Base-by-base conservation (phyloP, 208 protist genomes). In the Trypanosoma grayi region DNA sequence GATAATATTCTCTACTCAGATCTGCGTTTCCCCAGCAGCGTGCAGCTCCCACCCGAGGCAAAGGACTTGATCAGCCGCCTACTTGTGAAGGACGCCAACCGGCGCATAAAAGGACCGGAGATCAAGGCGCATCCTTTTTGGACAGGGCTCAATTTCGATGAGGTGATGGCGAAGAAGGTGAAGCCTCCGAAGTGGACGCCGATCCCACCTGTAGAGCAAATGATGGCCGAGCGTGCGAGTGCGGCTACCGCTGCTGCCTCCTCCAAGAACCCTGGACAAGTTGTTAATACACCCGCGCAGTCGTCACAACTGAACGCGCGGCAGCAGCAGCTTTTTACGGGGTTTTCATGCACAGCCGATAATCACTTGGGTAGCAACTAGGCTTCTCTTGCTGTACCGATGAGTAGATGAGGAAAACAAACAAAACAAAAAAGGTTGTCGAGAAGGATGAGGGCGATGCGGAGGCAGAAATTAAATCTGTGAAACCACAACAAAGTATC, bases 1-100 rank as follows among this genome's bases (percentile, higher is more conserved):
- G 87, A 97, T 61, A 92, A 94, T 62, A 97, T 97, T 65, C 73
- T 97, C 28, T 93, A 92, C 79, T 90, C 87, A 16, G 86, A 93
- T 63, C 80, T 95, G 8, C 81, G 79, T 63, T 95, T 97, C 71
- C 90, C 93, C 39, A 92, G 85, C 67, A 88, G 78, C 28, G 86
- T 95, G 30, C 75, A 85, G 53, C 46, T 94, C 31, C 78, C 87
- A 14, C 68, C 89, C 18, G 86, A 93, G 78, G 90, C 90, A 36
- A 93, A 93, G 74, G 90, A 96, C 67, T 72, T 98, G 37, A 90
- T 98, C 64, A 88, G 75, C 68, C 84, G 87, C 24, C 79, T 98
- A 14, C 79, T 98, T 11, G 77, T 92, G 43, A 97, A 97, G 69
- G 85, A 96, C 56, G 85, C 83, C 28, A 83, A 64, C 59, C 84